Evolutionary conservation across 768 basidiomycete species (phyloP).

Genomic region (Kondoa malvinella): DNA sequence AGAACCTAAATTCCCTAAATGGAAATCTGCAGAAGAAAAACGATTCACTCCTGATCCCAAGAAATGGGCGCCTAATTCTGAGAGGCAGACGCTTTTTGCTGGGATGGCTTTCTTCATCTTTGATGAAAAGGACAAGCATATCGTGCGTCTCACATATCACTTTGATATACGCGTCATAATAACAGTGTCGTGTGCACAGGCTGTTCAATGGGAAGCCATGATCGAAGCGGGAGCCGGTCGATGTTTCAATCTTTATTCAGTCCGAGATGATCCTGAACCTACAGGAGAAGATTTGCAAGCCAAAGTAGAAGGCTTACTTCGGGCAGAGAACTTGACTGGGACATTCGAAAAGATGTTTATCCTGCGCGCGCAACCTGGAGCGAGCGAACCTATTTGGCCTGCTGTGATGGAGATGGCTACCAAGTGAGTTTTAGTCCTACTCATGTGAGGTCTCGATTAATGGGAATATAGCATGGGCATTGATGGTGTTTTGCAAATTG

Average conservation of each 20-base stretch:
- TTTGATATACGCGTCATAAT: background rate
- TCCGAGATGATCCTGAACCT: background rate
- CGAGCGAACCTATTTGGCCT: too few species aligned
- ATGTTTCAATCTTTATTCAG: background rate
- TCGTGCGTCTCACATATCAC: background rate
- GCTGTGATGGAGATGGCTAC: too few species aligned
- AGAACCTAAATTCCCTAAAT: background rate
- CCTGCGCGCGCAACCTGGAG: too few species aligned
- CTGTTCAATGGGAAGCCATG: background rate
- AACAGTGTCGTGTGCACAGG: background rate
- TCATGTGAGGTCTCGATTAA: too few species aligned
- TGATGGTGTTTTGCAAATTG: background rate
- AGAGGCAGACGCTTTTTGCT: background rate
- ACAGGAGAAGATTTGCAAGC: background rate
- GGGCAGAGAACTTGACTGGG: too few species aligned
- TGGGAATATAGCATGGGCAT: background rate
- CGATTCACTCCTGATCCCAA: background rate
- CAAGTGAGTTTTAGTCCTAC: too few species aligned
- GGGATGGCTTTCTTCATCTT: background rate
- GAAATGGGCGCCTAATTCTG: background rate
- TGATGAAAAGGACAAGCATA: background rate
- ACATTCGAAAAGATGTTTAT: too few species aligned
- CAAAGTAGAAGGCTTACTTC: background rate
- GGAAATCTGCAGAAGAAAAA: background rate
- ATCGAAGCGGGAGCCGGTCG: background rate